Evolutionary conservation across 2,329 filamentous ascomycete genomes (phyloP).

Genomic region (Colletotrichum tropicale): DNA sequence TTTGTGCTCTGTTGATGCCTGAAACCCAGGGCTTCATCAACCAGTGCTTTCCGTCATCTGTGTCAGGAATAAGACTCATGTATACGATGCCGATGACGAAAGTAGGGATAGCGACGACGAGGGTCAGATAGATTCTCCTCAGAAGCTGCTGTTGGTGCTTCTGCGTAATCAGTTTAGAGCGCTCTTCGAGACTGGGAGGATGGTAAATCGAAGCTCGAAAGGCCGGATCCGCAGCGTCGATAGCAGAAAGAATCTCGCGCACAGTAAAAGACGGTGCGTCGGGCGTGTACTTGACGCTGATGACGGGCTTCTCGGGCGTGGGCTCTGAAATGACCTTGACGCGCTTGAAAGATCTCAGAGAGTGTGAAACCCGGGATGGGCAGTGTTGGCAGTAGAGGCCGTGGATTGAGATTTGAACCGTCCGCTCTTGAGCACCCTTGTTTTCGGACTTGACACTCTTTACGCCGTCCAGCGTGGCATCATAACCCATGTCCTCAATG

Average conservation of each 20-base stretch:
- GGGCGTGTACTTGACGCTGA: conserved; percentile 75
- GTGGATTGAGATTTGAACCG: conserved; percentile 68
- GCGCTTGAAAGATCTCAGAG: conserved; percentile 56
- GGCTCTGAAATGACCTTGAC: conserved; percentile 60
- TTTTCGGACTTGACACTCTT: conserved; percentile 31
- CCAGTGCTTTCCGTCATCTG: conserved; percentile 63
- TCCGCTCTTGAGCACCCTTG: conserved; percentile 44
- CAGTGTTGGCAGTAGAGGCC: conserved; percentile 81
- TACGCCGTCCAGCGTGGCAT: conserved; percentile 56
- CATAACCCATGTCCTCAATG: conserved; percentile 62
- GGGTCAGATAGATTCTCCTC: conserved; percentile 71
- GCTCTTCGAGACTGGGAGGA: conserved; percentile 82
- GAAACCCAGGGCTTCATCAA: conserved; percentile 74
- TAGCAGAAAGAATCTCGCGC: conserved; percentile 71
- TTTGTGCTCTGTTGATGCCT: conserved; percentile 78
- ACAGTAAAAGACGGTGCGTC: conserved; percentile 73
- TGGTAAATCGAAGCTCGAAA: conserved; percentile 77
- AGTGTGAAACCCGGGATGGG: conserved; percentile 60
- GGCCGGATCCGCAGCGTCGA: conserved; percentile 68
- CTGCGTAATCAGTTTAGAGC: conserved; percentile 73
- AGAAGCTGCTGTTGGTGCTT: conserved; percentile 73
- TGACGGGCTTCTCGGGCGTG: conserved; percentile 66
- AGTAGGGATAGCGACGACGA: conserved; percentile 76
- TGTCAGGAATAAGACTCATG: conserved; percentile 77
- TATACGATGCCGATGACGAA: conserved; percentile 89